phyloP scores from a whole-genome alignment of 768 basidiomycete species.

The Lactifluus echinatus region DNA sequence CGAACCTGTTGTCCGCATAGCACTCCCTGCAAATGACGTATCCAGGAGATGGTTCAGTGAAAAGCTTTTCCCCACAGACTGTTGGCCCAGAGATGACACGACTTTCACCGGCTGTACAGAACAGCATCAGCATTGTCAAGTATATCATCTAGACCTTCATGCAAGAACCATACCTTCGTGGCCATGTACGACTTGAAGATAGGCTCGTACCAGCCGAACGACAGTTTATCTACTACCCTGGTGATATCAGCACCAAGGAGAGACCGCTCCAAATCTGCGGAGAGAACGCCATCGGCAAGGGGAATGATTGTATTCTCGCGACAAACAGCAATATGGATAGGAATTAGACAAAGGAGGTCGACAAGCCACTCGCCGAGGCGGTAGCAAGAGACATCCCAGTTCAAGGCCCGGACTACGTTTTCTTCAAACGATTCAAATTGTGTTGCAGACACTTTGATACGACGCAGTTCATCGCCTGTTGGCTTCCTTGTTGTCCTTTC shows the following conservation, averaged over 20 bases:
- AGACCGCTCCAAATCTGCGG: conserved; percentile 40
- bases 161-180: conserved; percentile 32
- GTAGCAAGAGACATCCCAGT: conserved; percentile 30
- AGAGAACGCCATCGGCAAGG: conserved; percentile 48
- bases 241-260: conserved; percentile 52
- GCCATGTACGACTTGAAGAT: conserved; percentile 57
- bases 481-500: conserved; percentile 47
- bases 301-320: conserved; percentile 54
- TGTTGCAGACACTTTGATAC: conserved; percentile 29
- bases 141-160: not conserved
- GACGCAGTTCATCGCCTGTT: conserved; percentile 35
- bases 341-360: conserved; percentile 51
- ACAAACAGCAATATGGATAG: conserved; percentile 54
- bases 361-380: conserved; percentile 54
- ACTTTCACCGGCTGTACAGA: conserved; percentile 46
- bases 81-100: conserved; percentile 63
- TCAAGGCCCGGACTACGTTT: conserved; percentile 3
- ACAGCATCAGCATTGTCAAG: not conserved
- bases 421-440: conserved; percentile 26
- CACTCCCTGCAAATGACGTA: conserved; percentile 56
- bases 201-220: conserved; percentile 59
- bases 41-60: conserved; percentile 53
- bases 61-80: conserved; percentile 57
- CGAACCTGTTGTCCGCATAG: conserved; percentile 53
- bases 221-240: conserved; percentile 45